Base-by-base conservation (phyloP, 805 yeast genomes). In the Allodekkera sacchari region DNA sequence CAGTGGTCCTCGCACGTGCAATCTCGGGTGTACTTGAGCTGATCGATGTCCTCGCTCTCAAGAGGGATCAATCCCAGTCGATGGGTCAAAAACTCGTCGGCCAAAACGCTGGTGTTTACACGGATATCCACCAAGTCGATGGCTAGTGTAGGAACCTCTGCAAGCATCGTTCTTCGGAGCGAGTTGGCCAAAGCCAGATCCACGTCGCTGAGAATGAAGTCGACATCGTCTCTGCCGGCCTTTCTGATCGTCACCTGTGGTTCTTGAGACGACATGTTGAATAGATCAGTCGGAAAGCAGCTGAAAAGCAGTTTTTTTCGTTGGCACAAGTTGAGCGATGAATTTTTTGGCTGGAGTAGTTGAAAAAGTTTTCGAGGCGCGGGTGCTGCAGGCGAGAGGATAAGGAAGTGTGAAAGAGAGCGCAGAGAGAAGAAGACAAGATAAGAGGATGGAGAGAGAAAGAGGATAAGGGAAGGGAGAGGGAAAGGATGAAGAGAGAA, bases 1-100 rank as follows among this genome's bases (percentile, higher is more conserved):
- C 99, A 92, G 62, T 92, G 89, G 53, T 88, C 94, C 55, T 92
- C 98, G 64, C 99, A 92, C 27, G 94, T 88, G 59, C 99, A 92
- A 56, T 92, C 98, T 53, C 96, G 72, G 18, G 94, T 79, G 60
- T 88, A 89, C 40, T 84, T 77, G 42, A 89, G 64, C 39, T 77
- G 71, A 31, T 85, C 95, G 27, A 88, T 85, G 38, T 83, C 89
- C 25, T 76, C 74, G 46, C 94, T 77, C 43, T 79, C 81, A 28
- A 92, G 64, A 2, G 99, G 99, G 38, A 92, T 76, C 33, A 92
- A 66, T 25, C 99, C 99, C 40, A 92, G 62, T 53, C 99, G 68
- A 59, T 92, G 99, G 19, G 96, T 77, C 37, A 92, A 73, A 53
- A 92, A 92, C 59, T 92, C 99, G 57, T 92, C 99, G 3, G 98